These are phyloP conservation scores for Gossypium davidsonii DNA, from an alignment of 441 rosid genomes.

Conservation along the genomic window DNA sequence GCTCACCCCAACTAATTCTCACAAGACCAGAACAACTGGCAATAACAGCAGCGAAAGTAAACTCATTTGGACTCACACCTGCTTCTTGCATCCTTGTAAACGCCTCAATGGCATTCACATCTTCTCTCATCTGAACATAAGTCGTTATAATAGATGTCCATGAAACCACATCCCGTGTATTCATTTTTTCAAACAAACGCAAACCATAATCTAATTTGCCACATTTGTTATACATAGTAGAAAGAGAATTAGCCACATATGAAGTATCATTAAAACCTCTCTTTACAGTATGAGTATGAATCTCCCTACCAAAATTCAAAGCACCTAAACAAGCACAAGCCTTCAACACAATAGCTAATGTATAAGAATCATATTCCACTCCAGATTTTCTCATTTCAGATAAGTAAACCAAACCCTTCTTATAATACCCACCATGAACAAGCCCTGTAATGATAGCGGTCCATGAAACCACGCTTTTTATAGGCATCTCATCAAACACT, in stretches of 20 bases:
- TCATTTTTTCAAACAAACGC: slow-evolving; percentile 58
- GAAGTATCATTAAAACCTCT: slow-evolving; percentile 45
- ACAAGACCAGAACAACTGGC: slow-evolving; percentile 58
- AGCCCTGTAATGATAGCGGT: slow-evolving; percentile 76
- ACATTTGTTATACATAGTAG: slow-evolving; percentile 72
- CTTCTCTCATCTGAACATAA: slow-evolving; percentile 51
- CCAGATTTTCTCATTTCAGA: slow-evolving; percentile 55
- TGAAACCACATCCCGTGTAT: slow-evolving; percentile 60
- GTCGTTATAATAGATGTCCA: slow-evolving; percentile 67
- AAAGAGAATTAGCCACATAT: slow-evolving; percentile 67
- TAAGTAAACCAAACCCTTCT: slow-evolving; percentile 54
- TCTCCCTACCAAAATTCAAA: slow-evolving; percentile 61
- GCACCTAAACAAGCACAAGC: slow-evolving; percentile 68
- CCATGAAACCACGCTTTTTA: slow-evolving; percentile 69
- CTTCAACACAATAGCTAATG: slow-evolving; percentile 64
- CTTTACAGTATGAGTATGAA: slow-evolving; percentile 58
- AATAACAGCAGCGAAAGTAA: slow-evolving; percentile 64
- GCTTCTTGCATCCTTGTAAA: slow-evolving; percentile 53
- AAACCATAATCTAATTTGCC: slow-evolving; percentile 60
- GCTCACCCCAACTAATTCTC: slow-evolving; percentile 70
- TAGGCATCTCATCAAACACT: slow-evolving; percentile 64
- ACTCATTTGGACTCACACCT: slow-evolving; percentile 53
- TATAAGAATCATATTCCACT: slow-evolving; percentile 44
- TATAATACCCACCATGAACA: slow-evolving; percentile 49
- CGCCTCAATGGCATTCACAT: slow-evolving; percentile 46